Percentiles rank a stretch among this genome's conserved stretches.
phyloP scores from a whole-genome alignment of 225 moss, liverwort and hornwort species.

The Pseudoscleropodium purum region DNA sequence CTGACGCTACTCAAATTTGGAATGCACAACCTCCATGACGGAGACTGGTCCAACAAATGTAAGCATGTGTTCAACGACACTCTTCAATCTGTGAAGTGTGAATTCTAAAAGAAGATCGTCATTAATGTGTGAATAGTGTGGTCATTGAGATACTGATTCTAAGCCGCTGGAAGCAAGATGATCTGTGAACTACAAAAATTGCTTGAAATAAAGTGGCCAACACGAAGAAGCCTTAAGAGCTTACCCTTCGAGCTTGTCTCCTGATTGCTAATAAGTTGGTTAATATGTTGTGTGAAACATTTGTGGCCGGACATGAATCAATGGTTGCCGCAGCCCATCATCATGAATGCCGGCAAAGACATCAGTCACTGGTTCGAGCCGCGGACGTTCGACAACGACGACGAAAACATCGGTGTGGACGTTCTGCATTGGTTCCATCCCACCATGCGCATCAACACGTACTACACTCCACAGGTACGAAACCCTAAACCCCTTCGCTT shows the following conservation, averaged over 20 bases:
- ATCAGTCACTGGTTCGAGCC: conserved; percentile 64
- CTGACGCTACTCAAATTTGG: background rate
- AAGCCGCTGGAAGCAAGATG: background rate
- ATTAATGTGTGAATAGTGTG: background rate
- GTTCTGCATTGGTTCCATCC: conserved; percentile 39
- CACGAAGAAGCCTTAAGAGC: background rate
- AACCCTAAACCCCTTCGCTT: background rate
- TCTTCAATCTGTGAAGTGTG: background rate
- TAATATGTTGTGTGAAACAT: background rate
- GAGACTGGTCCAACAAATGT: background rate
- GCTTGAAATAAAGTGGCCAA: background rate
- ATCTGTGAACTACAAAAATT: background rate
- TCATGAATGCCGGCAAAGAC: conserved; percentile 46
- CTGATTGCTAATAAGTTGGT: background rate
- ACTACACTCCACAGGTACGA: conserved; percentile 41
- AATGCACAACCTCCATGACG: background rate
- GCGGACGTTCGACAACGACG: conserved; percentile 9
- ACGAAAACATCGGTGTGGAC: conserved; percentile 7
- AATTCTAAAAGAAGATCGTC: background rate
- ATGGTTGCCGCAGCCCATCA: conserved; percentile 16
- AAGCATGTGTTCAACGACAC: background rate
- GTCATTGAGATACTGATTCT: background rate
- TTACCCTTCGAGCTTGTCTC: background rate
- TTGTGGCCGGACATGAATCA: background rate
- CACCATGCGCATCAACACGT: conserved; percentile 21